Conservation (phyloP, 2,329 filamentous ascomycete genomes). For the Plenodomus tracheiphilus region DNA sequence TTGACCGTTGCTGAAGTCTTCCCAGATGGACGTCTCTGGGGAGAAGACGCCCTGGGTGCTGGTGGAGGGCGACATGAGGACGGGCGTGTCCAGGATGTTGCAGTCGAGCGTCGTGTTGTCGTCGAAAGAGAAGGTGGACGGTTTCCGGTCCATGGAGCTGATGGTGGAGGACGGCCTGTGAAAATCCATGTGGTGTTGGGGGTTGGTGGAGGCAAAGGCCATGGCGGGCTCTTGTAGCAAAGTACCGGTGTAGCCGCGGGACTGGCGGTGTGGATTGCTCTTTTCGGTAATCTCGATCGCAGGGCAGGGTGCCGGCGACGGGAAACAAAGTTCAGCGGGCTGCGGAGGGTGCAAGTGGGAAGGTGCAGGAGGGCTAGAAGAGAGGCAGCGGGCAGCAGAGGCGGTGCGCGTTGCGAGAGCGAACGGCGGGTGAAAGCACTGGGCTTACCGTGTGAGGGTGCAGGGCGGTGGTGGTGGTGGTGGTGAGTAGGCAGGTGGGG, state of each 20-base stretch:
- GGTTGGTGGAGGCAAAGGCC: constrained; percentile 35
- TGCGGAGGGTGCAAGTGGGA: neutral
- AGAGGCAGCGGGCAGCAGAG: constrained; percentile 8
- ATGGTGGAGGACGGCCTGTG: constrained; percentile 43
- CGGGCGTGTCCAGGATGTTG: constrained; percentile 44
- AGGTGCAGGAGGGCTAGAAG: constrained; percentile 2
- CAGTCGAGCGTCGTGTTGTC: constrained; percentile 59
- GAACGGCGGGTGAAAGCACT: neutral
- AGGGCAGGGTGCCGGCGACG: neutral
- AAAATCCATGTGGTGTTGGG: constrained; percentile 42
- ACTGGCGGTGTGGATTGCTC: constrained; percentile 46
- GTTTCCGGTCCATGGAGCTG: constrained; percentile 43
- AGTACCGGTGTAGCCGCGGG: constrained; percentile 45
- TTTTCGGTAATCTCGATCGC: constrained; percentile 37
- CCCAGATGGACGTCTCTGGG: constrained; percentile 54
- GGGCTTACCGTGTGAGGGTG: neutral
- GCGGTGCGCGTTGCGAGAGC: constrained; percentile 8
- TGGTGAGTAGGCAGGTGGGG: neutral
- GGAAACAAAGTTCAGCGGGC: neutral
- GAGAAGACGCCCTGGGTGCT: constrained; percentile 55
- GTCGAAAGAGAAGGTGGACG: constrained; percentile 51
- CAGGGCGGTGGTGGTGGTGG: neutral
- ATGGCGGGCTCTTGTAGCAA: constrained; percentile 46
- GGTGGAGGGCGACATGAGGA: constrained; percentile 55
- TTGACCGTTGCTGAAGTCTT: constrained; percentile 49